These are phyloP conservation scores for Fusarium virguliforme DNA, from an alignment of 2,329 filamentous ascomycete genomes.

Conservation along the genomic window DNA sequence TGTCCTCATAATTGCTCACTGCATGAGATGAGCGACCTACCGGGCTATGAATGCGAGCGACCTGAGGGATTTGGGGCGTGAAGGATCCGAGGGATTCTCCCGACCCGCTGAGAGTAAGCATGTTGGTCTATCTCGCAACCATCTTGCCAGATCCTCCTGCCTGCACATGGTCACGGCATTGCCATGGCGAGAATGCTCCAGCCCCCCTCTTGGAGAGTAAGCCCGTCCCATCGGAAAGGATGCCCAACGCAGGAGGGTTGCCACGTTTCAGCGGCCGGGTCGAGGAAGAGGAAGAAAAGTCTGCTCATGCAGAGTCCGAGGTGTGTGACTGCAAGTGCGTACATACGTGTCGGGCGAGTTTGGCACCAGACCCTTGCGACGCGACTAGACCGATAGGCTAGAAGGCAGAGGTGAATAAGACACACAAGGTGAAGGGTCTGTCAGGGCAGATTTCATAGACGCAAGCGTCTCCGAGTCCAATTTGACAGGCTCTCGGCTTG, in stretches of 20 bases:
- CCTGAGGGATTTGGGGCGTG: not conserved
- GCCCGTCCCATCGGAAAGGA: constrained; percentile 4
- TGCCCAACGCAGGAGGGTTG: constrained; percentile 11
- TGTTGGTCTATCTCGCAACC: constrained; percentile 25
- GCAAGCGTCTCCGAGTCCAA: constrained; percentile 13
- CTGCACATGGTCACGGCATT: not conserved
- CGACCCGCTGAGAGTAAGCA: constrained; percentile 41
- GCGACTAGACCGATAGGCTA: not conserved
- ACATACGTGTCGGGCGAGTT: constrained; percentile 8
- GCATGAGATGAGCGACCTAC: not conserved
- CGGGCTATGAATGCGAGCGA: not conserved
- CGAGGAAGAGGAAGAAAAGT: not conserved
- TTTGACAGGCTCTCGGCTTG: constrained; percentile 38
- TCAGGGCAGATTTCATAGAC: not conserved
- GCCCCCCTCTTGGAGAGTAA: constrained; percentile 18
- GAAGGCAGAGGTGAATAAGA: too few relatives aligned
- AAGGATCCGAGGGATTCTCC: constrained; percentile 9
- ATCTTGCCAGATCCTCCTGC: not conserved
- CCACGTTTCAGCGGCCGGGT: constrained; percentile 21
- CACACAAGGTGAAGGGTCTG: not conserved
- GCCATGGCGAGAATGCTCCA: constrained; percentile 17
- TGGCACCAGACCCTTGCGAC: not conserved
- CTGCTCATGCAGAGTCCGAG: not conserved
- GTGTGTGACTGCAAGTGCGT: not conserved
- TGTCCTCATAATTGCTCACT: constrained; percentile 20